These are phyloP conservation scores for Uromyces viciae-fabae DNA, from an alignment of 1,284 basidiomycete genomes.

Conservation along the genomic window DNA sequence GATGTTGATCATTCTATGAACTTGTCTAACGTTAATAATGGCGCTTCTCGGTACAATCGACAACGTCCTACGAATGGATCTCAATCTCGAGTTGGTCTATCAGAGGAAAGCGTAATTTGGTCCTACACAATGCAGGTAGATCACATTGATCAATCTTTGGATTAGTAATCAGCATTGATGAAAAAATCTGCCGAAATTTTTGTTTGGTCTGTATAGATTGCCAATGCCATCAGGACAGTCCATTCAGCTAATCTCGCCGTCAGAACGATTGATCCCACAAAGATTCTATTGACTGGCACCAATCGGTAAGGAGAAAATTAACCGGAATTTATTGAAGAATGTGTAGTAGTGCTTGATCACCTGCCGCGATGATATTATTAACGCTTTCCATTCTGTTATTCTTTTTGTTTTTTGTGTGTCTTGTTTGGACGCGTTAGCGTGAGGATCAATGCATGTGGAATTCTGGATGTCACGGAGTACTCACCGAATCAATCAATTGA, in stretches of 20 bases:
- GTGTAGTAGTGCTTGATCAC: too few species aligned
- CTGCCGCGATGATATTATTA: too few species aligned
- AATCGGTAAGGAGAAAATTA: slow-evolving; percentile 64
- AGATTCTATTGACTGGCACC: slow-evolving; percentile 81
- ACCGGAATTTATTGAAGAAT: neutral
- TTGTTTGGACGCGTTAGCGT: slow-evolving; percentile 59
- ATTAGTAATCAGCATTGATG: too few species aligned
- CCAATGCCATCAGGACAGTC: slow-evolving; percentile 76
- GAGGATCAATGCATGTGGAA: slow-evolving; percentile 73
- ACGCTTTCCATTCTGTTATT: neutral
- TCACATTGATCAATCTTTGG: neutral
- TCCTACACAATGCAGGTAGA: slow-evolving; percentile 75
- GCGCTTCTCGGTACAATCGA: slow-evolving; percentile 37
- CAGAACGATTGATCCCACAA: slow-evolving; percentile 77
- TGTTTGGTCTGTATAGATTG: slow-evolving; percentile 58
- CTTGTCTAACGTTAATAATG: slow-evolving; percentile 8
- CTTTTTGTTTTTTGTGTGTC: neutral
- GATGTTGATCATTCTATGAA: slow-evolving; percentile 44
- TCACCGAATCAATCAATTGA: slow-evolving; percentile 66
- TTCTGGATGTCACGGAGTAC: slow-evolving; percentile 76
- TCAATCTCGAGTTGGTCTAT: slow-evolving; percentile 53
- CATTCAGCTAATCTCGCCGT: slow-evolving; percentile 79
- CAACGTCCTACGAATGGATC: slow-evolving; percentile 46
- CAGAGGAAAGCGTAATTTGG: slow-evolving; percentile 86
- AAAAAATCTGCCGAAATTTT: neutral